Evolutionary conservation across 768 basidiomycete genomes (phyloP).

Genomic region (Rhizopogon vesiculosus): DNA sequence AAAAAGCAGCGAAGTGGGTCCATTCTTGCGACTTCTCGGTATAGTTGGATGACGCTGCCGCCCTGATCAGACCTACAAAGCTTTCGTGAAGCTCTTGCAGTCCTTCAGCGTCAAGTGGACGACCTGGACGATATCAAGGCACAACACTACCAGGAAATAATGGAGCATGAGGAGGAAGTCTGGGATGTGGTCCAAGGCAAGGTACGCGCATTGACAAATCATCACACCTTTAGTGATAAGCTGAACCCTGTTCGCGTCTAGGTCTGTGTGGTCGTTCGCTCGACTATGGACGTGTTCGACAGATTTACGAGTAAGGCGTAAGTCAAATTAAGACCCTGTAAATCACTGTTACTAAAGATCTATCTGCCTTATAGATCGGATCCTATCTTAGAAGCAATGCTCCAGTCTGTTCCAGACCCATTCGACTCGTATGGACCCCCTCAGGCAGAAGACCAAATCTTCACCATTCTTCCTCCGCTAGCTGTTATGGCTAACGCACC

Average conservation of each 20-base stretch:
- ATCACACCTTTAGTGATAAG: slow-evolving; percentile 1
- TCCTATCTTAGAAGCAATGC: slow-evolving; percentile 85
- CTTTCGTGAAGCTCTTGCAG: slow-evolving; percentile 77
- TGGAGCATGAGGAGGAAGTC: slow-evolving; percentile 93
- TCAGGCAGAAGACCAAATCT: slow-evolving; percentile 86
- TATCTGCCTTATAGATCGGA: slow-evolving; percentile 54
- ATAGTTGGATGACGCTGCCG: slow-evolving; percentile 7
- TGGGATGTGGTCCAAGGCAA: slow-evolving; percentile 91
- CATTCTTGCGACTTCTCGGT: slow-evolving; percentile 1
- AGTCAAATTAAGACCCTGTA: slow-evolving; percentile 21
- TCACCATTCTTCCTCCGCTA: slow-evolving; percentile 86
- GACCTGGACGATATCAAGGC: slow-evolving; percentile 84
- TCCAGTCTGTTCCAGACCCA: slow-evolving; percentile 86
- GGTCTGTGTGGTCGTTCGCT: slow-evolving; percentile 81
- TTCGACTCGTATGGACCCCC: slow-evolving; percentile 90
- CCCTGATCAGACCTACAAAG: slow-evolving; percentile 70
- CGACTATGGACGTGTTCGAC: slow-evolving; percentile 91
- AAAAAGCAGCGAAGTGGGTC: slow-evolving; percentile 78
- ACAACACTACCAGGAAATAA: slow-evolving; percentile 81
- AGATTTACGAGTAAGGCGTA: slow-evolving; percentile 83
- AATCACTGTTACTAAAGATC: slow-evolving; percentile 7
- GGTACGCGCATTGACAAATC: slow-evolving; percentile 32
- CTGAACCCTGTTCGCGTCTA: slow-evolving; percentile 23
- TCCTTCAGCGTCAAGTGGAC: slow-evolving; percentile 86
- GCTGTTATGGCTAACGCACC: slow-evolving; percentile 63